These are phyloP conservation scores for Backusella westeae DNA, from an alignment of 192 early-diverging fungal species.

Conservation along the genomic window DNA sequence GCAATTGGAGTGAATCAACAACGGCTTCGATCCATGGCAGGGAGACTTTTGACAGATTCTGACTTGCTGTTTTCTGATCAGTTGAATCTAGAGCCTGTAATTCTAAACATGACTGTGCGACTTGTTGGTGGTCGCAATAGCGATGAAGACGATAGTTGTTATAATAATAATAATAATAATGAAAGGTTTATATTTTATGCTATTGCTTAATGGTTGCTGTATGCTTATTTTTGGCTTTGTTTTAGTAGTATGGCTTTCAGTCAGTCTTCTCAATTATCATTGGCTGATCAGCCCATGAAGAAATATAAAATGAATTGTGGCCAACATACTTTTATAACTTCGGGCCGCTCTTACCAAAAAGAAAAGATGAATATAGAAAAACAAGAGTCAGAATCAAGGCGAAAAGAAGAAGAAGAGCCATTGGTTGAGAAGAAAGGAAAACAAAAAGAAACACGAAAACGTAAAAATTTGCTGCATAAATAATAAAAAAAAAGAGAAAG, in stretches of 20 bases:
- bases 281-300: neutral
- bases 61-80: neutral
- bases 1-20: conserved; percentile 1
- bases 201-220: too few species aligned
- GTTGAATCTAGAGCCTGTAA: neutral
- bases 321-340: neutral
- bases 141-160: neutral
- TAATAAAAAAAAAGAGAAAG: neutral
- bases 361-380: neutral
- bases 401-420: neutral
- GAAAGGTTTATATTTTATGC: too few species aligned
- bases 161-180: too few species aligned
- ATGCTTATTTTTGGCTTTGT: too few species aligned
- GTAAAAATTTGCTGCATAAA: neutral
- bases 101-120: conserved; percentile 6
- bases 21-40: neutral
- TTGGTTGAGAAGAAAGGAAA: neutral
- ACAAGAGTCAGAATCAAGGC: neutral
- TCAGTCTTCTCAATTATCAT: neutral
- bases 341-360: neutral
- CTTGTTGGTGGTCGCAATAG: neutral
- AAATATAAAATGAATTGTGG: neutral
- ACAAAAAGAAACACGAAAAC: conserved; percentile 3
- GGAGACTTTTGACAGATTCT: neutral
- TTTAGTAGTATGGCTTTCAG: too few species aligned